These are phyloP conservation scores for Elsinoe arachidis DNA, from an alignment of 2,329 filamentous ascomycete species.

Conservation along the genomic window DNA sequence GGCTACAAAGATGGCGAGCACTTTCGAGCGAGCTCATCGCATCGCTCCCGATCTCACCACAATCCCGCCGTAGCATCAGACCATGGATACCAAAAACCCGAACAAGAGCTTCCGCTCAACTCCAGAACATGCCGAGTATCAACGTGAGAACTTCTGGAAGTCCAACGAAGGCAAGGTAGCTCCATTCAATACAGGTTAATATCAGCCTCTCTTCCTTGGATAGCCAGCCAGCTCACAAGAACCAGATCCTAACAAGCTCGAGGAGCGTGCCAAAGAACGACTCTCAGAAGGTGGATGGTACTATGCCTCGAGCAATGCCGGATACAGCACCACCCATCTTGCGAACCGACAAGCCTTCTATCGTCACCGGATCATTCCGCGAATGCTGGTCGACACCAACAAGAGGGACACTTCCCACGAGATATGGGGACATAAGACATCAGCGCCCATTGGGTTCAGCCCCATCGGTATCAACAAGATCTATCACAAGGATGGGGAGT, in stretches of 20 bases:
- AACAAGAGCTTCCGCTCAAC: slow-evolving; percentile 43
- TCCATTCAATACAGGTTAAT: slow-evolving; percentile 44
- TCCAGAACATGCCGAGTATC: slow-evolving; percentile 47
- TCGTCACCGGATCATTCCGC: slow-evolving; percentile 53
- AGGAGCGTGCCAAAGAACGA: slow-evolving; percentile 47
- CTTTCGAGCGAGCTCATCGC: neutral
- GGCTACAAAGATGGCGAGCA: neutral
- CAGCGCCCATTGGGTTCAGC: slow-evolving; percentile 55
- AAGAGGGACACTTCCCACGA: slow-evolving; percentile 47
- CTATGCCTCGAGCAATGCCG: slow-evolving; percentile 51
- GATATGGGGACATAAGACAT: slow-evolving; percentile 53
- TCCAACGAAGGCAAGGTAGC: slow-evolving; percentile 42
- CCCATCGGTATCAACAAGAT: slow-evolving; percentile 60
- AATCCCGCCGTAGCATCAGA: too few relatives aligned
- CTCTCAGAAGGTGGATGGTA: slow-evolving; percentile 52
- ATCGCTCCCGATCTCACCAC: too few relatives aligned
- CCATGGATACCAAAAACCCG: slow-evolving; percentile 43
- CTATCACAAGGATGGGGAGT: slow-evolving; percentile 50
- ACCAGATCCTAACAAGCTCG: slow-evolving; percentile 49
- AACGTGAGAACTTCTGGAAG: slow-evolving; percentile 48
- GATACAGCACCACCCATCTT: slow-evolving; percentile 44
- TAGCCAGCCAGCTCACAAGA: neutral
- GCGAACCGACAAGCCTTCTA: slow-evolving; percentile 58
- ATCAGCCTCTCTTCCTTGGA: neutral
- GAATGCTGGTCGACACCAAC: slow-evolving; percentile 54